Evolutionary conservation across 495 filamentous ascomycete genomes (phyloP).

Genomic region (Glonium stellatum): DNA sequence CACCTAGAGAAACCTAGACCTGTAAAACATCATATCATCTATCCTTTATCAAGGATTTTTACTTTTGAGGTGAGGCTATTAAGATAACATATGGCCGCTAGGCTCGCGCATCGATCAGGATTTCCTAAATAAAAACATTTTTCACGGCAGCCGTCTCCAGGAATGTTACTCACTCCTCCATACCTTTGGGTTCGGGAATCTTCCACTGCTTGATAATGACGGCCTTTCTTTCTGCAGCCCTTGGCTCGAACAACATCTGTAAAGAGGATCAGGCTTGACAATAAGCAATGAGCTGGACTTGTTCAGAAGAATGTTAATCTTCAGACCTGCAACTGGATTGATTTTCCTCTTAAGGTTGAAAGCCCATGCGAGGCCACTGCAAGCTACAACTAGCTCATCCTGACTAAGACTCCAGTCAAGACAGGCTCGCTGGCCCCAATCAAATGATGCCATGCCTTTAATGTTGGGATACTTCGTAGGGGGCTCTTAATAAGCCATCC

Average conservation of each 20-base stretch:
- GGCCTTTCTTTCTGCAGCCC: constrained; percentile 19
- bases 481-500: constrained; percentile 30
- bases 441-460: constrained; percentile 30
- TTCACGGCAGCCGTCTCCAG: not conserved
- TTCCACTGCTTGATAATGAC: constrained; percentile 29
- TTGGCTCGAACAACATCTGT: constrained; percentile 33
- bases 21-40: too few species aligned
- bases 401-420: constrained; percentile 30
- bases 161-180: constrained; percentile 21
- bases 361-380: constrained; percentile 32
- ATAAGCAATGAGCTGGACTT: constrained; percentile 35
- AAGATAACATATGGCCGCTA: not conserved
- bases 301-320: constrained; percentile 37
- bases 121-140: not conserved
- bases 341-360: constrained; percentile 34
- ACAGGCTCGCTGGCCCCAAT: constrained; percentile 35
- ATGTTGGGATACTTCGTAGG: constrained; percentile 29
- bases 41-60: too few species aligned
- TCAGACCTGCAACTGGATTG: constrained; percentile 36
- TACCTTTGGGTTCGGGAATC: constrained; percentile 22
- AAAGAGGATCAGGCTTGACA: constrained; percentile 36
- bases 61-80: too few species aligned
- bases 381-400: constrained; percentile 33
- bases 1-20: too few species aligned
- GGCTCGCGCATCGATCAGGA: not conserved